Percentiles rank a stretch among this genome's conserved stretches.
Conservation (phyloP, 768 basidiomycete genomes). For the Termitomyces sp. region DNA sequence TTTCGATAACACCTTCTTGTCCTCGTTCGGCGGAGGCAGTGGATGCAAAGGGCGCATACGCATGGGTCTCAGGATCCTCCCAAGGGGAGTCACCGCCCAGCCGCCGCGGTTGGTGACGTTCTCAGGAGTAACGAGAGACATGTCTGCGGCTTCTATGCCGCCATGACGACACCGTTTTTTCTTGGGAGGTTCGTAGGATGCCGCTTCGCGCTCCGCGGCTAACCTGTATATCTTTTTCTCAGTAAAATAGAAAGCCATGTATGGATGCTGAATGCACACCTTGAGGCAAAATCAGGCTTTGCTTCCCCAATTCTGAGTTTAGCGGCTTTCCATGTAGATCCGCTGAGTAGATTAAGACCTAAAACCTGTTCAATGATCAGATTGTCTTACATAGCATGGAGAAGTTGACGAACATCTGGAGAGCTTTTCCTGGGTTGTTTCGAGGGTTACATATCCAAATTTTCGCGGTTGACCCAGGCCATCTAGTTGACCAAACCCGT, state of each 20-base stretch:
- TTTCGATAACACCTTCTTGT: constrained; percentile 15
- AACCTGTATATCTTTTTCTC: constrained; percentile 24
- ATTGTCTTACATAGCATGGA: background rate
- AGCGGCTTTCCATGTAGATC: constrained; percentile 86
- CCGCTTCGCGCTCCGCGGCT: constrained; percentile 30
- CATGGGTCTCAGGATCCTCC: constrained; percentile 62
- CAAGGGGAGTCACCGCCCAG: constrained; percentile 70
- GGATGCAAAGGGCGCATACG: constrained; percentile 70
- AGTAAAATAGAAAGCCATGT: background rate
- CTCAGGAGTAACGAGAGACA: constrained; percentile 60
- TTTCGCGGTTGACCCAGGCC: constrained; percentile 64
- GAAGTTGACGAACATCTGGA: constrained; percentile 53
- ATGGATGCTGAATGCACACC: constrained; percentile 35
- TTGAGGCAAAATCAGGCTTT: constrained; percentile 67
- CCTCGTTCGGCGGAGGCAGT: constrained; percentile 35
- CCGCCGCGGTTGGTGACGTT: constrained; percentile 50
- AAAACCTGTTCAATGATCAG: constrained; percentile 43
- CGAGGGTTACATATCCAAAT: constrained; percentile 73
- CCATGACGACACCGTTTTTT: constrained; percentile 43
- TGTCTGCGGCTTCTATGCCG: constrained; percentile 50
- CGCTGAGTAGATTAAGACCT: constrained; percentile 78
- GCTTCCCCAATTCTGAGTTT: constrained; percentile 82
- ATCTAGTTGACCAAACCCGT: constrained; percentile 66
- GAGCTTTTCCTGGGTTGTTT: constrained; percentile 56
- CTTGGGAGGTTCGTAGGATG: constrained; percentile 30